Evolutionary conservation across 371 early-diverging fungal species (phyloP).

Genomic region (Rhizopus sp.): DNA sequence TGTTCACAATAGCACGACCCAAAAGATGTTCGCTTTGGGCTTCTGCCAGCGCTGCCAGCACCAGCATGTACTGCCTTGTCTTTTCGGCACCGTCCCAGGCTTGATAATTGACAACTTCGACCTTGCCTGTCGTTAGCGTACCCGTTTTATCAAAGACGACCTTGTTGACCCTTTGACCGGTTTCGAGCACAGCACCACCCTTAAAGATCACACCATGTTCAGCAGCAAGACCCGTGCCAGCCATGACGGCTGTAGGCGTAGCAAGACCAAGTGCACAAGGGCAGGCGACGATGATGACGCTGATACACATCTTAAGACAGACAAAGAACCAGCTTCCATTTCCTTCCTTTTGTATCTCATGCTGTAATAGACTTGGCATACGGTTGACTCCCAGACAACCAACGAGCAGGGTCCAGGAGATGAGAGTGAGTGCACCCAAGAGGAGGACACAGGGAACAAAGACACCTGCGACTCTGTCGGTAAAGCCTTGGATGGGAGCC

Average conservation of each 20-base stretch:
- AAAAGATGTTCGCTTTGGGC: conserved; percentile 85
- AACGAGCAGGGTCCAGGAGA: conserved; percentile 76
- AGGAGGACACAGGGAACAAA: conserved; percentile 90
- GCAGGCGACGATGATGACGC: conserved; percentile 96
- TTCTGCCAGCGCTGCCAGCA: conserved; percentile 75
- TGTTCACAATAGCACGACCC: conserved; percentile 73
- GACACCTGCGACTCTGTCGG: conserved; percentile 80
- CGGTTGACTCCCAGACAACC: conserved; percentile 40
- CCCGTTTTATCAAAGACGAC: conserved; percentile 98
- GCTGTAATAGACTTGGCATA: conserved; percentile 59
- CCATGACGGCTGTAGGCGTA: conserved; percentile 98
- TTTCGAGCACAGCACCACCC: conserved; percentile 82
- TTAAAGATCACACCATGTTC: conserved; percentile 89
- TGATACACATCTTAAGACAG: conserved; percentile 89
- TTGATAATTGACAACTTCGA: conserved; percentile 66
- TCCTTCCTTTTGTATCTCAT: conserved; percentile 49
- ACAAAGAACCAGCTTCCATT: conserved; percentile 77
- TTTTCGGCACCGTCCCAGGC: conserved; percentile 18
- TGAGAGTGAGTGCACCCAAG: conserved; percentile 73
- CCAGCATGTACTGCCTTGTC: conserved; percentile 18
- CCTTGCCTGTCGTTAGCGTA: conserved; percentile 86
- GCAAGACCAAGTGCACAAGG: conserved; percentile 96
- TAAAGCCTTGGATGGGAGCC: conserved; percentile 85
- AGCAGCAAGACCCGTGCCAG: conserved; percentile 96
- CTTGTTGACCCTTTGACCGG: conserved; percentile 77